phyloP scores from a whole-genome alignment of 148 eudicot genomes.

The Rheum nobile region DNA sequence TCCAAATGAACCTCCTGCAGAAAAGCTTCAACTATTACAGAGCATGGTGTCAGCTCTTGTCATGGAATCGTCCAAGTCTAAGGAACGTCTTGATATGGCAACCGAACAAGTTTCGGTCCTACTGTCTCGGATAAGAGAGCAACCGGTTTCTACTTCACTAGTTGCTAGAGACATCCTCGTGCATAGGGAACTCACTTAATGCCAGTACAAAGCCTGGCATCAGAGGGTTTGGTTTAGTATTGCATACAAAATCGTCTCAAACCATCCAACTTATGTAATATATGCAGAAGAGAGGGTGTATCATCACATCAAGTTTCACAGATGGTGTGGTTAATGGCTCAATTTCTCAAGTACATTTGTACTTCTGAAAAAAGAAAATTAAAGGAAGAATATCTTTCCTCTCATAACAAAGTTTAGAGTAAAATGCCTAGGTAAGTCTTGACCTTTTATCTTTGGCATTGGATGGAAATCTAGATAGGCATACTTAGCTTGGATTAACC shows the following conservation, averaged over 20 bases:
- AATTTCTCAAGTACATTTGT: slow-evolving; percentile 1
- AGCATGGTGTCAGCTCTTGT: slow-evolving; percentile 65
- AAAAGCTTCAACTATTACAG: slow-evolving; percentile 53
- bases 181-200: slow-evolving; percentile 14
- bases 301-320: not conserved
- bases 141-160: slow-evolving; percentile 35
- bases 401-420: not conserved
- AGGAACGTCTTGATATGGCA: slow-evolving; percentile 65
- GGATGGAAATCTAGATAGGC: not conserved
- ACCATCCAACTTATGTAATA: not conserved
- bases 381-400: not conserved
- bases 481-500: not conserved
- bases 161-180: slow-evolving; percentile 28
- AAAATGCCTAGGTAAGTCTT: slow-evolving; percentile 1
- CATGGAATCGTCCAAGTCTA: slow-evolving; percentile 68
- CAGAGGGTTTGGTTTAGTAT: not conserved
- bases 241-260: not conserved
- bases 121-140: slow-evolving; percentile 62
- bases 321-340: not conserved
- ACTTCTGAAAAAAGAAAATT: not conserved
- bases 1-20: slow-evolving; percentile 38
- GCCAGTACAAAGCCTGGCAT: not conserved
- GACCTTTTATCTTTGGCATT: not conserved
- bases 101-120: slow-evolving; percentile 72
- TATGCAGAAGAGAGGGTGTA: not conserved